Evolutionary conservation across 192 early-diverging fungal species (phyloP).

Genomic region (Thoreauomyces humboldtii): DNA sequence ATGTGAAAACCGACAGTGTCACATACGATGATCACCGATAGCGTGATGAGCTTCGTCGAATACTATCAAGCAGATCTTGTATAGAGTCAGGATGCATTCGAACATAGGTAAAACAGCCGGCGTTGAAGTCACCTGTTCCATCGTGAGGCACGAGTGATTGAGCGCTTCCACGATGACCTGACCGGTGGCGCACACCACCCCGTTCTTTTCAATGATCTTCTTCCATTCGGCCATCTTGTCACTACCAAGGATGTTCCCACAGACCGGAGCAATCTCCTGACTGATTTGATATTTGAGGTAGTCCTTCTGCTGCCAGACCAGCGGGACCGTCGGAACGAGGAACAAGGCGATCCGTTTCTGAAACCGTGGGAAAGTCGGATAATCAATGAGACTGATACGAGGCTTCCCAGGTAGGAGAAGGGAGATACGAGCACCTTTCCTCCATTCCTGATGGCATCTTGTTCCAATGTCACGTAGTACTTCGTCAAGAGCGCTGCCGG

Average conservation of each 20-base stretch:
- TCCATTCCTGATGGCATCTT: neutral
- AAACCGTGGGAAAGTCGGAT: neutral
- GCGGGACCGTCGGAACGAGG: conserved; percentile 81
- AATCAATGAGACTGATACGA: neutral
- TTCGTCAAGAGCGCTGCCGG: conserved; percentile 84
- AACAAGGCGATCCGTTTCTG: conserved; percentile 51
- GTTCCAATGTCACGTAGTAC: conserved; percentile 56
- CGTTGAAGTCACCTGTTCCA: conserved; percentile 63
- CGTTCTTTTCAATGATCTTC: conserved; percentile 41
- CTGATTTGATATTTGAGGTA: conserved; percentile 73
- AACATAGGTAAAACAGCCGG: no score
- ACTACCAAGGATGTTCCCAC: conserved; percentile 68
- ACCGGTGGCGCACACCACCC: conserved; percentile 86
- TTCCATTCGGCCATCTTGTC: conserved; percentile 12
- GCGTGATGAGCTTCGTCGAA: conserved; percentile 97
- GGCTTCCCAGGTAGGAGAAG: neutral
- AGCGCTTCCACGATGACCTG: conserved; percentile 80
- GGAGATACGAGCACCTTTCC: neutral
- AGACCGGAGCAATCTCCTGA: conserved; percentile 58
- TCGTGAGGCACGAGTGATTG: conserved; percentile 60
- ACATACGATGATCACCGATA: conserved; percentile 54
- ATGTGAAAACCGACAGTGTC: neutral
- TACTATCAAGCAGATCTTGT: conserved; percentile 75
- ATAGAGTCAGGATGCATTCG: no score
- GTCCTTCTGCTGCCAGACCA: conserved; percentile 80